Evolutionary conservation across 108 stramenopile species (phyloP).

Genomic region (Cyclostephanos tholiformis): DNA sequence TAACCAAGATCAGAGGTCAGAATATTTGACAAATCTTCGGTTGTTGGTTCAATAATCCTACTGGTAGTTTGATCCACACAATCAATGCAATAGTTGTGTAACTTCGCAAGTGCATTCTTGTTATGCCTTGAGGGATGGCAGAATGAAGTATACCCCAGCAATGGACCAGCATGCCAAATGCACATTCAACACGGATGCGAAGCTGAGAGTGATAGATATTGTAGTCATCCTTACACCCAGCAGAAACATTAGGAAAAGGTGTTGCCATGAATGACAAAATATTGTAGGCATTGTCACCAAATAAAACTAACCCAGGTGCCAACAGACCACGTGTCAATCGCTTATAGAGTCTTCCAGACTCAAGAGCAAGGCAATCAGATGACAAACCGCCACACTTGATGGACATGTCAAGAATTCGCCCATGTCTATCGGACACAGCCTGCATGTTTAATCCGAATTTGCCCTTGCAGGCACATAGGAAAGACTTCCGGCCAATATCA

Average conservation of each 20-base stretch:
- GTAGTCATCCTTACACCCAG: conserved; percentile 11
- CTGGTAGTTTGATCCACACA: neutral
- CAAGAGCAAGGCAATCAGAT: conserved; percentile 33
- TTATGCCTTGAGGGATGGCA: neutral
- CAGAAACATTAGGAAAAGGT: conserved; percentile 17
- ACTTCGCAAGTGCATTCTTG: conserved; percentile 2
- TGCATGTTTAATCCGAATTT: conserved; percentile 45
- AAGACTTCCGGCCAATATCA: conserved; percentile 7
- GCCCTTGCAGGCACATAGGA: conserved; percentile 36
- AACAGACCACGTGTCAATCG: conserved; percentile 19
- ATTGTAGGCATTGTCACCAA: conserved; percentile 43
- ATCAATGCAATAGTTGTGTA: conserved; percentile 36
- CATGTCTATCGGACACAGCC: conserved; percentile 18
- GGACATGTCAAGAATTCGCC: conserved; percentile 32
- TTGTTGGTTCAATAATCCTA: neutral
- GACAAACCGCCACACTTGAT: conserved; percentile 29
- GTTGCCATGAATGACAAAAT: conserved; percentile 43
- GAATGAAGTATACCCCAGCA: conserved; percentile 31
- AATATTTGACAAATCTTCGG: neutral
- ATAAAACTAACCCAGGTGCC: conserved; percentile 15
- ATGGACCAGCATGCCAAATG: conserved; percentile 41
- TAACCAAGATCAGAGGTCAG: neutral
- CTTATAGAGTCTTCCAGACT: neutral
- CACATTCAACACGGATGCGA: conserved; percentile 32
- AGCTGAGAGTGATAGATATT: conserved; percentile 30